Conservation (phyloP, 1,139 yeast species). For the Blastobotrys indianensis region DNA sequence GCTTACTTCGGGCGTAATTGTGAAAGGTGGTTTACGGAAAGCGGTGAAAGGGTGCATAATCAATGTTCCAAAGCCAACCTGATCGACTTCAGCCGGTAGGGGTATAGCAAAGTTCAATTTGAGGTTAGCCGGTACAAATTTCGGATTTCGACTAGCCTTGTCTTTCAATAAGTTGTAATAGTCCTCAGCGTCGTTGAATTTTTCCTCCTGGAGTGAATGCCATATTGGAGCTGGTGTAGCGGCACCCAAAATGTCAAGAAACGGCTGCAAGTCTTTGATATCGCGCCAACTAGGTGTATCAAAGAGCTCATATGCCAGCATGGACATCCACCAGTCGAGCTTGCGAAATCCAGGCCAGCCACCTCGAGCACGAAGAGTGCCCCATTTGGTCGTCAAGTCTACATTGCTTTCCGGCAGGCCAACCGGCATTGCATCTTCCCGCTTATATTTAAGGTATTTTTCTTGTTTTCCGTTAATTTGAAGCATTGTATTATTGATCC, state of each 20-base stretch:
- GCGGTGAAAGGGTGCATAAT: slow-evolving; percentile 1
- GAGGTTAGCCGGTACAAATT: not conserved
- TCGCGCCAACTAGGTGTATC: slow-evolving; percentile 2
- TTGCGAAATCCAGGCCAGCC: slow-evolving; percentile 13
- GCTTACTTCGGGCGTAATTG: no score
- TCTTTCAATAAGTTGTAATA: slow-evolving; percentile 1
- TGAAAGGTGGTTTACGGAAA: not conserved
- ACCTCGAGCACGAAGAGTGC: slow-evolving; percentile 7
- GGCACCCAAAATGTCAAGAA: slow-evolving; percentile 7
- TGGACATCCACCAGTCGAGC: slow-evolving; percentile 9
- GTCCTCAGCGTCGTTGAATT: slow-evolving; percentile 2
- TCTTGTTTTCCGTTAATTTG: no score
- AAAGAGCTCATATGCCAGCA: slow-evolving; percentile 9
- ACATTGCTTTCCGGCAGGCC: not conserved
- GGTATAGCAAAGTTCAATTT: slow-evolving; percentile 9
- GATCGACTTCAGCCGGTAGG: slow-evolving; percentile 8
- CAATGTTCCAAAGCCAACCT: slow-evolving; percentile 10
- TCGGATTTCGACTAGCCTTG: not conserved
- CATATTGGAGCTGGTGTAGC: slow-evolving; percentile 9
- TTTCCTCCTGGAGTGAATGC: slow-evolving; percentile 1
- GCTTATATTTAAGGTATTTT: no score
- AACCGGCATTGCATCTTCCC: no score
- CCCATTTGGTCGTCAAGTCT: slow-evolving; percentile 6
- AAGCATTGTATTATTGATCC: slow-evolving; percentile 5
- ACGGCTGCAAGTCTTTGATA: not conserved